Evolutionary conservation across 805 yeast genomes (phyloP).

Genomic region (Scheffersomyces stipitis): DNA sequence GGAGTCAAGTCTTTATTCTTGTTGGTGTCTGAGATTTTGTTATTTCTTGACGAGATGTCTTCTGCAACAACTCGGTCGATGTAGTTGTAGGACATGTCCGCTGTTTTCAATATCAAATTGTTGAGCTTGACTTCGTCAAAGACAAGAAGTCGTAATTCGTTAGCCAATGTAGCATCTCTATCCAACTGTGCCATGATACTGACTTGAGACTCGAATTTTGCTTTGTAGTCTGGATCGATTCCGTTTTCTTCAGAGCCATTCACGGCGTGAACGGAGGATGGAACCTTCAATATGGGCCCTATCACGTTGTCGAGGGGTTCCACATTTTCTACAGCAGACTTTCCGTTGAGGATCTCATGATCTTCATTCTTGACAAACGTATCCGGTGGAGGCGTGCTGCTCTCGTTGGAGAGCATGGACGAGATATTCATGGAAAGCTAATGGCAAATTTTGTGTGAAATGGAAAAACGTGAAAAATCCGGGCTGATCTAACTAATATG

Average conservation of each 20-base stretch:
- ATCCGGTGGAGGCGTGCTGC: constrained; percentile 9
- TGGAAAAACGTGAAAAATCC: no score
- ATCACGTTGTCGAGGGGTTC: not conserved
- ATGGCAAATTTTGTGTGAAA: no score
- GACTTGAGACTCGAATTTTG: constrained; percentile 11
- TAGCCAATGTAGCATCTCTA: constrained; percentile 11
- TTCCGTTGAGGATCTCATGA: not conserved
- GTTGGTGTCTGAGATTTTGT: constrained; percentile 16
- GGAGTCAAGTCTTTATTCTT: constrained; percentile 19
- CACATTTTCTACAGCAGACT: not conserved
- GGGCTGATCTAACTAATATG: no score
- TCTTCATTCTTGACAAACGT: not conserved
- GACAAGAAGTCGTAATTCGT: constrained; percentile 10
- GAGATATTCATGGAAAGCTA: constrained; percentile 38
- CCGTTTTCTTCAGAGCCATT: not conserved
- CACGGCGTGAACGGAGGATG: not conserved
- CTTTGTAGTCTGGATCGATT: constrained; percentile 9
- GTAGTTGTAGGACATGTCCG: constrained; percentile 28
- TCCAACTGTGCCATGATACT: constrained; percentile 12
- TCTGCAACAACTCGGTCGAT: constrained; percentile 38
- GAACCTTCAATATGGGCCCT: not conserved
- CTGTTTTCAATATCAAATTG: constrained; percentile 16
- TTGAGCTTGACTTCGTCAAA: constrained; percentile 13
- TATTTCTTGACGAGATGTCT: constrained; percentile 27
- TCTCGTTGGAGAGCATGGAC: constrained; percentile 33